Conservation (phyloP, 2,329 filamentous ascomycete species). For the Aureobasidium subglaciale region DNA sequence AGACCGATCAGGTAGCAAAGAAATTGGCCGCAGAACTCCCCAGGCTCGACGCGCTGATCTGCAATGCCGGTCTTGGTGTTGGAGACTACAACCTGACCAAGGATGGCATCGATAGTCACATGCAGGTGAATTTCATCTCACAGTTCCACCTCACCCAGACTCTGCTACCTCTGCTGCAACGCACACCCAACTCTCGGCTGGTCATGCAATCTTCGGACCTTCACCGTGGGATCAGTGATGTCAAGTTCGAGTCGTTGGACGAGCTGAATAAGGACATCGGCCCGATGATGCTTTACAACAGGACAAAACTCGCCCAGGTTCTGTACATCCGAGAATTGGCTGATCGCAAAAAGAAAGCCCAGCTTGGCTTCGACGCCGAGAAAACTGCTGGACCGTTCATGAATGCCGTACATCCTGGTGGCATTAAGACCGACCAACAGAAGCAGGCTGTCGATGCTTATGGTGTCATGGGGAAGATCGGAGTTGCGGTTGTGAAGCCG, state of each 20-base stretch:
- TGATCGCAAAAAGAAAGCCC: conserved; percentile 31
- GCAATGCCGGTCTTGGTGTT: conserved; percentile 45
- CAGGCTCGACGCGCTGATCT: conserved; percentile 41
- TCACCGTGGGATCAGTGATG: conserved; percentile 34
- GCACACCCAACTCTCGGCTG: conserved; percentile 40
- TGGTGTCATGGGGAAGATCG: conserved; percentile 40
- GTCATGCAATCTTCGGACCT: conserved; percentile 46
- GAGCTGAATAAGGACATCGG: conserved; percentile 47
- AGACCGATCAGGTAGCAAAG: conserved; percentile 41
- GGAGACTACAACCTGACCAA: conserved; percentile 42
- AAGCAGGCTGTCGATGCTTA: conserved; percentile 45
- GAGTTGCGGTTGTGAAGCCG: conserved; percentile 36
- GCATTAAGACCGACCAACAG: conserved; percentile 41
- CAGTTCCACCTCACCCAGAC: conserved; percentile 44
- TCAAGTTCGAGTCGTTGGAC: conserved; percentile 37
- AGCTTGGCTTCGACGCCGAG: conserved; percentile 28
- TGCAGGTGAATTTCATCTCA: conserved; percentile 46
- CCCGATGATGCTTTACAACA: conserved; percentile 41
- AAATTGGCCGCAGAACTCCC: conserved; percentile 35
- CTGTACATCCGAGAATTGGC: conserved; percentile 39
- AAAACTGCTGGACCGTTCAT: conserved; percentile 33
- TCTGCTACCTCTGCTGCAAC: conserved; percentile 39
- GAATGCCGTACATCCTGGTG: conserved; percentile 46
- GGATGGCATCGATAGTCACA: conserved; percentile 46
- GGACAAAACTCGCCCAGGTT: conserved; percentile 45